Percentiles rank a stretch among this genome's conserved stretches.
Conservation (phyloP, 805 yeast species). For the Suhomyces xylopsoci region DNA sequence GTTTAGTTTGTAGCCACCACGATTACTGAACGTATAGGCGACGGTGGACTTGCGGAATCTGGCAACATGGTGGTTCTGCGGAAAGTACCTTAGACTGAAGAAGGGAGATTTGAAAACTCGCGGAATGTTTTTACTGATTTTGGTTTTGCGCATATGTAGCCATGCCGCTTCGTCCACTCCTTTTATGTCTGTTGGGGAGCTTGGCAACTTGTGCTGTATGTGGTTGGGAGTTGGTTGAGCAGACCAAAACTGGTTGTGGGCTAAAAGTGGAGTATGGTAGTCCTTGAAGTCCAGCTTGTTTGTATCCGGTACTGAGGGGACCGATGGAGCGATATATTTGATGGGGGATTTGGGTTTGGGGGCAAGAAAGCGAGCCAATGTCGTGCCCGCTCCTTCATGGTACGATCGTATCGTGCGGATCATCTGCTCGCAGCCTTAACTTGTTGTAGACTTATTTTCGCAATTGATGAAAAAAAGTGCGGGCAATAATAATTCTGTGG, state of each 20-base stretch:
- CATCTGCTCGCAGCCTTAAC: neutral
- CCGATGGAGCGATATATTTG: neutral
- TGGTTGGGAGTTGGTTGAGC: conserved; percentile 7
- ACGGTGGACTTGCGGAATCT: conserved; percentile 36
- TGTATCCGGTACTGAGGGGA: neutral
- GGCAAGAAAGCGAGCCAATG: neutral
- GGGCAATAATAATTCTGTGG: too few relatives aligned
- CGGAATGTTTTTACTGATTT: conserved; percentile 11
- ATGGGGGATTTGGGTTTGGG: neutral
- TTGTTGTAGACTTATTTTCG: too few relatives aligned
- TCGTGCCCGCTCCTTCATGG: neutral
- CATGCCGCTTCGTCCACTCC: conserved; percentile 30
- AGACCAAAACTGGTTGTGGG: conserved; percentile 6
- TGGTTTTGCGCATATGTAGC: conserved; percentile 1
- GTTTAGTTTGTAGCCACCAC: conserved; percentile 27
- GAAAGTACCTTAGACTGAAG: conserved; percentile 28
- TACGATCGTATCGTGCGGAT: neutral
- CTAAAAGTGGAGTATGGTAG: neutral
- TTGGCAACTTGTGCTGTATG: conserved; percentile 19
- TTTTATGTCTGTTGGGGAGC: conserved; percentile 28
- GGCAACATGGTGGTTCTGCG: conserved; percentile 25
- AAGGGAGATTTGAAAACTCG: conserved; percentile 16
- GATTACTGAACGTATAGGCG: conserved; percentile 33
- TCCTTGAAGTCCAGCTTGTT: conserved; percentile 2
- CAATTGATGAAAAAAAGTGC: too few relatives aligned